A percentile compares a stretch with the other conserved stretches of the same genome.
Conservation (phyloP, 345 rosid species). For the Aquilaria yunnanensis region DNA sequence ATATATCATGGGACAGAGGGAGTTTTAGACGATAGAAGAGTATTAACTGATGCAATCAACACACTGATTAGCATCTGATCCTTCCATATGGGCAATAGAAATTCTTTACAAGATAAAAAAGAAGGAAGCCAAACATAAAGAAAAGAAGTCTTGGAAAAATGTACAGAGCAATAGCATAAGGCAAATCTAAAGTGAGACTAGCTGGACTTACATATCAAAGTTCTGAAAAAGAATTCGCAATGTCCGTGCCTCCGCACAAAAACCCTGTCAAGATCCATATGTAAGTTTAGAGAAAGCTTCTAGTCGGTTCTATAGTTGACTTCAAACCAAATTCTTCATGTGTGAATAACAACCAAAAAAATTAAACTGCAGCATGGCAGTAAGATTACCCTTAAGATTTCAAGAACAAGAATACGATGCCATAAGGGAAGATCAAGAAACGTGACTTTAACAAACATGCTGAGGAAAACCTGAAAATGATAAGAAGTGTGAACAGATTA, state of each 20-base stretch:
- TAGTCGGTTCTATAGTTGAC: too few relatives aligned
- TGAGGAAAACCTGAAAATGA: slow-evolving; percentile 81
- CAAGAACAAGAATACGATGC: slow-evolving; percentile 99
- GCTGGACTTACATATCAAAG: slow-evolving; percentile 81
- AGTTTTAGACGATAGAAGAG: too few relatives aligned
- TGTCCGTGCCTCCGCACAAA: slow-evolving; percentile 94
- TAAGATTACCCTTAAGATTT: slow-evolving; percentile 82
- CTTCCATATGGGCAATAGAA: too few relatives aligned
- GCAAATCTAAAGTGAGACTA: slow-evolving; percentile 12
- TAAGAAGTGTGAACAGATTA: slow-evolving; percentile 2
- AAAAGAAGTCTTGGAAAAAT: background rate
- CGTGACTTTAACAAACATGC: slow-evolving; percentile 87
- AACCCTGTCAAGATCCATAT: slow-evolving; percentile 61
- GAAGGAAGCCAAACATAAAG: background rate
- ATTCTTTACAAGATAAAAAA: background rate
- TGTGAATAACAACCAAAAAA: background rate
- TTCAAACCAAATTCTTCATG: background rate
- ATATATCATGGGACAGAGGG: too few relatives aligned
- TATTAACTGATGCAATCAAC: background rate
- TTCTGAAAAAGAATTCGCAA: slow-evolving; percentile 77
- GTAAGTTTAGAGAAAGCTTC: slow-evolving; percentile 9
- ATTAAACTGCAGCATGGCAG: background rate
- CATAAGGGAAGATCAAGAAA: slow-evolving; percentile 93
- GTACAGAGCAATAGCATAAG: slow-evolving; percentile 15
- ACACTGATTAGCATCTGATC: slow-evolving; percentile 1